Evolutionary conservation across 2,329 filamentous ascomycete species (phyloP).

Genomic region (Chrysoporthe deuterocubensis): DNA sequence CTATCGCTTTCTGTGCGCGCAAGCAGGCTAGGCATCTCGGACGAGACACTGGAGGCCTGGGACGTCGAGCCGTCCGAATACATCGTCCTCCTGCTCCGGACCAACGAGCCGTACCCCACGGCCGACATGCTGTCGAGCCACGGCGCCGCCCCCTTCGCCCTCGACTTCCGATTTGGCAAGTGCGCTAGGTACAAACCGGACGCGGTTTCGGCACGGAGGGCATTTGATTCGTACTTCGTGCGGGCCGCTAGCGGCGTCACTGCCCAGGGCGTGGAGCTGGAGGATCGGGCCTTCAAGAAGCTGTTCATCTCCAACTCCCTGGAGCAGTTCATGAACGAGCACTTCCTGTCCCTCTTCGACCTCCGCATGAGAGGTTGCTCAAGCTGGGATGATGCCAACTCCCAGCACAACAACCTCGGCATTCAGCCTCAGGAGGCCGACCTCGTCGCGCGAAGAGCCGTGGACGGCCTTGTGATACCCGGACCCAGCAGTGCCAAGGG

Average conservation of each 20-base stretch:
- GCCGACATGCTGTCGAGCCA: slow-evolving; percentile 57
- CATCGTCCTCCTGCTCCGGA: slow-evolving; percentile 72
- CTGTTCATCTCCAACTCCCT: slow-evolving; percentile 76
- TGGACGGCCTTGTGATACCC: not conserved
- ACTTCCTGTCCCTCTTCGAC: slow-evolving; percentile 66
- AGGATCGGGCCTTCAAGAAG: slow-evolving; percentile 47
- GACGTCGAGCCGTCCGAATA: slow-evolving; percentile 69
- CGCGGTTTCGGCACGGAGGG: slow-evolving; percentile 41
- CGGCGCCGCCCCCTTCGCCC: slow-evolving; percentile 39
- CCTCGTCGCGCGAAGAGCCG: not conserved
- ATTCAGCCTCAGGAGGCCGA: not conserved
- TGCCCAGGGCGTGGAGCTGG: not conserved
- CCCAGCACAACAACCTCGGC: slow-evolving; percentile 32
- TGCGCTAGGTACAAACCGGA: slow-evolving; percentile 75
- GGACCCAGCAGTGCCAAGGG: not conserved
- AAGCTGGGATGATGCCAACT: slow-evolving; percentile 71
- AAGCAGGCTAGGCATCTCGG: slow-evolving; percentile 71
- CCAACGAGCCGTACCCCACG: slow-evolving; percentile 63
- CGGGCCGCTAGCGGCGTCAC: not conserved
- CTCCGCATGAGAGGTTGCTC: slow-evolving; percentile 57
- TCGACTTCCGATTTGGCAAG: slow-evolving; percentile 72
- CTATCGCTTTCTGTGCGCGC: slow-evolving; percentile 73
- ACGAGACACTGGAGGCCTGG: slow-evolving; percentile 80
- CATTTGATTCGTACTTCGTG: slow-evolving; percentile 35
- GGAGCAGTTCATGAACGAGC: slow-evolving; percentile 67